Evolutionary conservation across 768 basidiomycete species (phyloP), one percentile per base, ranked within the genome.

Genomic region (Auriscalpium microsporum): DNA sequence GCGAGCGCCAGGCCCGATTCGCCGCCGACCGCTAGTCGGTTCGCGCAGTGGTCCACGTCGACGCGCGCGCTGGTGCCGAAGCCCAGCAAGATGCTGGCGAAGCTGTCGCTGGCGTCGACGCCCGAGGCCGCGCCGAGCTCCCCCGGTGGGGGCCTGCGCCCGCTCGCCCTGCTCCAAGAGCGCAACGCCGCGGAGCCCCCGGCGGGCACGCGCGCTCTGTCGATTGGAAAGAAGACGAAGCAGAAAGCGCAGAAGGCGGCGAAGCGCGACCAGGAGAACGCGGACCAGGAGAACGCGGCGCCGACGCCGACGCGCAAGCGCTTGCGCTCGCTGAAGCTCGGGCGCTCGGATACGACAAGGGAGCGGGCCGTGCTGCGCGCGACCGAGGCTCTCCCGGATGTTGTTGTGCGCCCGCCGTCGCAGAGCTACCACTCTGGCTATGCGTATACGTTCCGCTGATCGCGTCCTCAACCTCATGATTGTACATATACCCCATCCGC

Each of bases 341-440:
- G 71, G 50, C 73, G 83, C 59, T 82, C 79, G 37, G 83, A 86
- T 58, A 86, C 85, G 36, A 75, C 73, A 65, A 84, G 81, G 68
- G 68, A 78, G 65, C 80, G 83, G 53, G 83, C 78, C 47, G 62
- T 75, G 54, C 74, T 84, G 59, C 73, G 81, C 63, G 76, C 76
- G 67, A 69, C 67, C 40, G 83, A 83, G 71, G 71, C 75, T 50
- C 68, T 86, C 34, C 83, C 84, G 35, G 74, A 78, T 42, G 81
- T 86, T 33, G 74, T 83, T 53, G 74, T 86, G 52, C 74, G 83
- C 17, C 82, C 83, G 10, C 83, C 83, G 45, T 52, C 52, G 42
- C 52, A 52, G 52, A 48, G 46, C 46, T 19, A 16, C 17, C 46
- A 48, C 46, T 17, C 17, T 48, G 46, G 21, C 3, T 33, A 48